phyloP scores from a whole-genome alignment of 805 yeast species.

The Wickerhamiella occidentalis region DNA sequence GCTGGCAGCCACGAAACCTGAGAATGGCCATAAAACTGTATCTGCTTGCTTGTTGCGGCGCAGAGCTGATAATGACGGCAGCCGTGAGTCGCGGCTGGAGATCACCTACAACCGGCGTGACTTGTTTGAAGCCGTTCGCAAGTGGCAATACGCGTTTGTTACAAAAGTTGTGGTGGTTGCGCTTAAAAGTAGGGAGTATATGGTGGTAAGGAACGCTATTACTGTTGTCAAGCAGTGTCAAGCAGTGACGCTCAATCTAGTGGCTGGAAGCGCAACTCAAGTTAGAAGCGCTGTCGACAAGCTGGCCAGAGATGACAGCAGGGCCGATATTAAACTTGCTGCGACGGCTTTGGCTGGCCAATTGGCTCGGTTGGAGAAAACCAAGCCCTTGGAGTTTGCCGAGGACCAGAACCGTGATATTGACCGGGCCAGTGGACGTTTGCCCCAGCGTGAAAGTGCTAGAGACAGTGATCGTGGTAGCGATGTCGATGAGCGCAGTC shows the following conservation, averaged over 20 bases:
- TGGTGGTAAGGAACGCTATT: conserved; percentile 69
- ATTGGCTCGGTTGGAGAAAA: background rate
- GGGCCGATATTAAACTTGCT: conserved; percentile 74
- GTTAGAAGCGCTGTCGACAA: conserved; percentile 33
- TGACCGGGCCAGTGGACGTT: background rate
- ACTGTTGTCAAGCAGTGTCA: conserved; percentile 50
- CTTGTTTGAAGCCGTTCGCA: conserved; percentile 17
- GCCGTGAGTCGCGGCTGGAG: conserved; percentile 14
- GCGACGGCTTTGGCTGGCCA: conserved; percentile 33
- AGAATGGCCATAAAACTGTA: background rate
- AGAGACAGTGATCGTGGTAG: background rate
- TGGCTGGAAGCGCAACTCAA: conserved; percentile 49
- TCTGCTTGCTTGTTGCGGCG: conserved; percentile 10
- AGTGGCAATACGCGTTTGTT: conserved; percentile 23
- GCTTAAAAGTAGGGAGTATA: conserved; percentile 42
- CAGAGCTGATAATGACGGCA: background rate
- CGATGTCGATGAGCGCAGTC: too few species aligned
- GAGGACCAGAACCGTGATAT: background rate
- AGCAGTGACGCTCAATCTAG: conserved; percentile 5
- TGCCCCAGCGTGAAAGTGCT: background rate
- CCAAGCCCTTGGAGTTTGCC: background rate
- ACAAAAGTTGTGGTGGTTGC: conserved; percentile 35
- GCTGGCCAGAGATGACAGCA: conserved; percentile 41
- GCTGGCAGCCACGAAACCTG: background rate
- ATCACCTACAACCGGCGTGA: conserved; percentile 24